These are phyloP conservation scores for Penicillium sp. DNA, from an alignment of 2,329 filamentous ascomycete genomes.

Conservation along the genomic window DNA sequence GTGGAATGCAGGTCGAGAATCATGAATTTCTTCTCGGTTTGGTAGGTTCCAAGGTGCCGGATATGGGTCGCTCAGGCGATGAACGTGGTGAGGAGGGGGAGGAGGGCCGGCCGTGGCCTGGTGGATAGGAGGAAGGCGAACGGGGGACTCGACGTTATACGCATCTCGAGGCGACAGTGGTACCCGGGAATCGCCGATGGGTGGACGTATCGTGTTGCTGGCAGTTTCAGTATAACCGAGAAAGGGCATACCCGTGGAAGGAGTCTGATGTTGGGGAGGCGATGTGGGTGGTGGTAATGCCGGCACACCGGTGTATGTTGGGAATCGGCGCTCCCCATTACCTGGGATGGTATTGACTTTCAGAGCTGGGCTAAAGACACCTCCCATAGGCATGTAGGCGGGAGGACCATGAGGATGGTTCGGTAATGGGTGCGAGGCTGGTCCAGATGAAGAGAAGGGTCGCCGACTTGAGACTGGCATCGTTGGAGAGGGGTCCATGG, in stretches of 20 bases:
- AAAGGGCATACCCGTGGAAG: conserved; percentile 23
- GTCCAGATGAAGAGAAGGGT: conserved; percentile 37
- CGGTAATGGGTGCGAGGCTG: conserved; percentile 25
- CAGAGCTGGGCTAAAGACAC: conserved; percentile 30
- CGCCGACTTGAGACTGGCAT: conserved; percentile 29
- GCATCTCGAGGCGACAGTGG: conserved; percentile 29
- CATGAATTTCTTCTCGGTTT: conserved; percentile 26
- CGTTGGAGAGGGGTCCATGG: conserved; percentile 28
- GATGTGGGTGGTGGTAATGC: conserved; percentile 33
- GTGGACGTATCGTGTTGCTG: conserved; percentile 26
- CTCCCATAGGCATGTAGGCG: conserved; percentile 27
- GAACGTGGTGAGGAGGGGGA: conserved; percentile 24
- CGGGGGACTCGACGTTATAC: conserved; percentile 32
- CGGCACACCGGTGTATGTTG: conserved; percentile 28
- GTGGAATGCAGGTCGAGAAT: conserved; percentile 24
- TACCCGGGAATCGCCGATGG: conserved; percentile 25
- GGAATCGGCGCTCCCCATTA: conserved; percentile 27
- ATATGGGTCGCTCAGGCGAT: conserved; percentile 38
- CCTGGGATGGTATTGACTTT: conserved; percentile 20
- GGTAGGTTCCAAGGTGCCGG: conserved; percentile 28
- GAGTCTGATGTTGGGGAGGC: conserved; percentile 35
- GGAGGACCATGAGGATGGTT: conserved; percentile 28
- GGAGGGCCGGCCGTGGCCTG: conserved; percentile 29
- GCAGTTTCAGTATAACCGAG: conserved; percentile 31
- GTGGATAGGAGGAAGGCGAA: conserved; percentile 41